These are phyloP conservation scores for Maudiozyma bulderi DNA, from an alignment of 805 yeast genomes.

Conservation along the genomic window DNA sequence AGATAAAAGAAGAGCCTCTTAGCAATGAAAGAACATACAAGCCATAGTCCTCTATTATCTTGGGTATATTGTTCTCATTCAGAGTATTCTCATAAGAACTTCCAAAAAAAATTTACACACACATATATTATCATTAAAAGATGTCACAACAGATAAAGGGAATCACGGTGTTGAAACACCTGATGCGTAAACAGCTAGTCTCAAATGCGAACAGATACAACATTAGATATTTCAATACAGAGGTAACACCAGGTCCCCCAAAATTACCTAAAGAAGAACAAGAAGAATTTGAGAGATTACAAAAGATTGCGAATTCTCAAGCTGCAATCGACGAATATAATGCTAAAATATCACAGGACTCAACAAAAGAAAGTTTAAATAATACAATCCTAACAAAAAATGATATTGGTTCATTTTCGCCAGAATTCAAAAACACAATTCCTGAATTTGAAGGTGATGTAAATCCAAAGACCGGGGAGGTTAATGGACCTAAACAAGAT, in stretches of 20 bases:
- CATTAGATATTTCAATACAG: slow-evolving; percentile 8
- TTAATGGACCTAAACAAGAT: slow-evolving; percentile 96
- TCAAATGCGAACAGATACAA: background rate
- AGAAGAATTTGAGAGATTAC: slow-evolving; percentile 83
- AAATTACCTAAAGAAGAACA: slow-evolving; percentile 28
- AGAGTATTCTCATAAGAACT: no score
- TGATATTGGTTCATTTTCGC: slow-evolving; percentile 57
- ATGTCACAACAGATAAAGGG: no score
- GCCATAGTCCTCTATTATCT: no score
- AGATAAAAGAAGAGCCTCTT: no score
- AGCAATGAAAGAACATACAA: no score
- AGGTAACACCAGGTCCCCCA: slow-evolving; percentile 26
- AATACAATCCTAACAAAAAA: slow-evolving; percentile 32
- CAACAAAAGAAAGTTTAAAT: slow-evolving; percentile 24
- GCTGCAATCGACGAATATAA: slow-evolving; percentile 71
- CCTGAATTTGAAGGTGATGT: slow-evolving; percentile 94
- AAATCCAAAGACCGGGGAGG: slow-evolving; percentile 90
- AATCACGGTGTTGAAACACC: background rate
- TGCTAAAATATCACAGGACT: slow-evolving; percentile 30
- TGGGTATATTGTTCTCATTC: no score
- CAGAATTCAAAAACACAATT: slow-evolving; percentile 63
- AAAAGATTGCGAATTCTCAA: slow-evolving; percentile 70
- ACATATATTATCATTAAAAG: no score
- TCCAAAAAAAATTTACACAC: no score
- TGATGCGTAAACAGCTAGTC: background rate